Conservation (phyloP, 768 basidiomycete genomes). For the Agrocybe pediades region DNA sequence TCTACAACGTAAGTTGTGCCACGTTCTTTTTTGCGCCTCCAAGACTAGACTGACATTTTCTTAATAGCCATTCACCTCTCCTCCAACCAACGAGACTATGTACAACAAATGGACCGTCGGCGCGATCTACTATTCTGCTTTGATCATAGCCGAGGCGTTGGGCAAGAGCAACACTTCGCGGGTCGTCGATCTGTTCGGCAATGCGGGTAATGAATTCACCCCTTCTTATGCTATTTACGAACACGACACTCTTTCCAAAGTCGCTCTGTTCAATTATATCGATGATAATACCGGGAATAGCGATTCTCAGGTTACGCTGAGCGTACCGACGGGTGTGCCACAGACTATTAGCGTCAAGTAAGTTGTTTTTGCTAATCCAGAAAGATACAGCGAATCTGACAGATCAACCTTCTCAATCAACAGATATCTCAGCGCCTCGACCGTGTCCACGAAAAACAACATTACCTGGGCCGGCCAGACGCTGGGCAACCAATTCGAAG, state of each 20-base stretch:
- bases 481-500: constrained; percentile 58
- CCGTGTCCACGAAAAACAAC: constrained; percentile 61
- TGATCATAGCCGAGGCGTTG: constrained; percentile 71
- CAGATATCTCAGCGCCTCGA: constrained; percentile 58
- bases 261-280: constrained; percentile 76
- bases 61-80: constrained; percentile 57
- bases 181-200: constrained; percentile 65
- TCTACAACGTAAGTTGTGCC: constrained; percentile 58
- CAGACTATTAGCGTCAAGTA: constrained; percentile 54
- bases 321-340: constrained; percentile 48
- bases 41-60: constrained; percentile 22
- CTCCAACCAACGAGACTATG: constrained; percentile 54
- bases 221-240: constrained; percentile 80
- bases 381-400: background rate
- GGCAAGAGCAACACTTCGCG: constrained; percentile 66
- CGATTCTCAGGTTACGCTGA: constrained; percentile 45
- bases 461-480: constrained; percentile 80
- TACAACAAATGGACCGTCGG: constrained; percentile 76
- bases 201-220: constrained; percentile 51
- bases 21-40: constrained; percentile 17
- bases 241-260: constrained; percentile 56
- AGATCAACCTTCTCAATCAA: background rate
- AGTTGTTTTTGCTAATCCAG: constrained; percentile 13
- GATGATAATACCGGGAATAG: constrained; percentile 58
- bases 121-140: constrained; percentile 70